phyloP scores from a whole-genome alignment of 106 monocot genomes.

The Dioscorea zingiberensis region DNA sequence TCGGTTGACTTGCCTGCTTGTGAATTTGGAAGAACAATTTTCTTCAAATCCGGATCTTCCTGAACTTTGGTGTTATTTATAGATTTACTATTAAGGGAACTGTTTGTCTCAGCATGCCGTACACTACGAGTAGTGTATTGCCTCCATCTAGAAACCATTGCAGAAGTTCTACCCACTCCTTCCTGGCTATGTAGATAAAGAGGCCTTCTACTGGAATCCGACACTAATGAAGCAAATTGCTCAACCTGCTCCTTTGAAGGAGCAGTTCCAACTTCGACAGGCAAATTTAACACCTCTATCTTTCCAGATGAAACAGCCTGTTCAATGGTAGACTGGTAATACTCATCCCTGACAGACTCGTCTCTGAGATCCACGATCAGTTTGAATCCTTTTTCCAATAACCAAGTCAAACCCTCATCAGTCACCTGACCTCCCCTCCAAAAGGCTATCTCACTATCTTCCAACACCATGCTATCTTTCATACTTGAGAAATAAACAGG shows the following conservation, averaged over 20 bases:
- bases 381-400: conserved; percentile 74
- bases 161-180: conserved; percentile 83
- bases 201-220: conserved; percentile 49
- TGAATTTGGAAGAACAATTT: conserved; percentile 3
- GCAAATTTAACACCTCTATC: conserved; percentile 62
- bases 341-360: conserved; percentile 55
- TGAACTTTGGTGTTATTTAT: conserved; percentile 9
- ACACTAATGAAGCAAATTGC: conserved; percentile 61
- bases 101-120: conserved; percentile 11
- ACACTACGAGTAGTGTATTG: conserved; percentile 48
- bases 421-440: conserved; percentile 98
- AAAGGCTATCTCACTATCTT: conserved; percentile 73
- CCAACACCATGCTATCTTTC: conserved; percentile 27
- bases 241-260: conserved; percentile 82
- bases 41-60: conserved; percentile 5
- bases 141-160: conserved; percentile 96
- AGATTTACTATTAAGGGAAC: conserved; percentile 22
- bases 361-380: conserved; percentile 92
- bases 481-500: conserved; percentile 59
- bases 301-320: conserved; percentile 56
- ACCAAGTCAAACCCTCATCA: conserved; percentile 80
- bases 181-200: conserved; percentile 90
- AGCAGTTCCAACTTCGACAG: conserved; percentile 82
- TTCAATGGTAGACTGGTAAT: conserved; percentile 42
- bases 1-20: conserved; percentile 3